Evolutionary conservation across 805 yeast species (phyloP).

Genomic region (Pichia ethanolica): DNA sequence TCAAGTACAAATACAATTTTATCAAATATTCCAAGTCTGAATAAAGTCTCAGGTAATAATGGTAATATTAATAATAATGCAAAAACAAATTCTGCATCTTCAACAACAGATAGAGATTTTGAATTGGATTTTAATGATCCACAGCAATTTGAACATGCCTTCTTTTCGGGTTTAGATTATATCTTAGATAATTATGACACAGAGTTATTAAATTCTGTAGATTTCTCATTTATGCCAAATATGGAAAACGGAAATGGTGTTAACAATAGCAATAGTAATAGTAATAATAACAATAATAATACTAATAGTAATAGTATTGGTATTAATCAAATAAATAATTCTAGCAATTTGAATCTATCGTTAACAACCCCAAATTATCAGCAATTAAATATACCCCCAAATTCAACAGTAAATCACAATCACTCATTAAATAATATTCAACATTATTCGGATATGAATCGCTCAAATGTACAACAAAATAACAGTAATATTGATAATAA

Average conservation of each 20-base stretch:
- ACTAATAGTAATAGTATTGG: background rate
- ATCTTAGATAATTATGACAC: constrained; percentile 16
- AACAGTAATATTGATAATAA: background rate
- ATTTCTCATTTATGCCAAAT: constrained; percentile 1
- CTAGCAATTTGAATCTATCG: too few relatives aligned
- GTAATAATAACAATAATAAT: background rate
- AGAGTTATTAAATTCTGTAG: constrained; percentile 2
- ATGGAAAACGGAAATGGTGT: background rate
- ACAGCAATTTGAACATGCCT: constrained; percentile 24
- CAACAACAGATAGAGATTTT: background rate
- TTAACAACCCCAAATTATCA: too few relatives aligned
- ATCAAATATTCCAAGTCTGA: background rate
- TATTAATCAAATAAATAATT: too few relatives aligned
- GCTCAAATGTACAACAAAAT: too few relatives aligned
- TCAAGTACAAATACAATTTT: background rate
- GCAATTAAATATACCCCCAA: too few relatives aligned
- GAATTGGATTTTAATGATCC: constrained; percentile 19
- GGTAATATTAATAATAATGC: background rate
- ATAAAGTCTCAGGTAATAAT: background rate
- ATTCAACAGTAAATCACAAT: too few relatives aligned
- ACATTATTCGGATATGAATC: too few relatives aligned
- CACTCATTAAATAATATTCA: too few relatives aligned
- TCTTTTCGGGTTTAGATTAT: constrained; percentile 27
- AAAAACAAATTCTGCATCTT: background rate
- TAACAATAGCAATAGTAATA: background rate